These are phyloP conservation scores for Ceratobasidium papillatum DNA, from an alignment of 1,284 basidiomycete species.

Conservation along the genomic window DNA sequence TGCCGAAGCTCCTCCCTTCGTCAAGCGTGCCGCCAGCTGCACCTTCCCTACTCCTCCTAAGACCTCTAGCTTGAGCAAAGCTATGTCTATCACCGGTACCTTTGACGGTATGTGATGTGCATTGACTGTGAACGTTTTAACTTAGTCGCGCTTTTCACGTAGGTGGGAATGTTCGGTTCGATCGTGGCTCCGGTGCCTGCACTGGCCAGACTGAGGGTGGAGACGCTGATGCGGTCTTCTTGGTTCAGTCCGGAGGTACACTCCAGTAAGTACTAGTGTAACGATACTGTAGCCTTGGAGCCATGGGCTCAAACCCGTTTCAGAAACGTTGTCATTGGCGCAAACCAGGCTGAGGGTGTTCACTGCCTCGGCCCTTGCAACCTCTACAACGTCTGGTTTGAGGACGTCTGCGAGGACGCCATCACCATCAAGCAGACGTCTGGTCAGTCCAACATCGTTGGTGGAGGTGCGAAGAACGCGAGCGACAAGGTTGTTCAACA, in stretches of 20 bases:
- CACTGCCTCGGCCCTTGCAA: too few relatives aligned
- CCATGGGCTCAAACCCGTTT: not conserved
- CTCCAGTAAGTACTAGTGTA: slow-evolving; percentile 12
- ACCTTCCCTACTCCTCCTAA: slow-evolving; percentile 17
- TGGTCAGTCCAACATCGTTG: slow-evolving; percentile 27
- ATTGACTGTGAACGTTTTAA: not conserved
- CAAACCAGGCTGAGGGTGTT: too few relatives aligned
- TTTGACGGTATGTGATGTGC: slow-evolving; percentile 7
- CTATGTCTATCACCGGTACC: slow-evolving; percentile 10
- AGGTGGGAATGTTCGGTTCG: slow-evolving; percentile 26
- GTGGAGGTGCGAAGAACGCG: slow-evolving; percentile 39
- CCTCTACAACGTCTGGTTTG: too few relatives aligned
- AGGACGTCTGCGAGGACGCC: slow-evolving; percentile 43
- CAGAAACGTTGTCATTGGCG: slow-evolving; percentile 55
- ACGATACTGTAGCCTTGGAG: not conserved
- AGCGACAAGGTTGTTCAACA: slow-evolving; percentile 41
- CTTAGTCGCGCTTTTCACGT: not conserved
- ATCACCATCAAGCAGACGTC: slow-evolving; percentile 40
- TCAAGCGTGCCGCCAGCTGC: slow-evolving; percentile 30
- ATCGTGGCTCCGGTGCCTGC: slow-evolving; percentile 37
- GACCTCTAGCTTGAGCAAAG: slow-evolving; percentile 6
- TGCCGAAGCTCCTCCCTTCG: slow-evolving; percentile 12
- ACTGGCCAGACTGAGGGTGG: slow-evolving; percentile 36
- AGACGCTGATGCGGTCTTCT: slow-evolving; percentile 38
- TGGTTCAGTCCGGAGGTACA: slow-evolving; percentile 53